Evolutionary conservation across 371 early-diverging fungal species (phyloP).

Genomic region (Chytridiales sp.): DNA sequence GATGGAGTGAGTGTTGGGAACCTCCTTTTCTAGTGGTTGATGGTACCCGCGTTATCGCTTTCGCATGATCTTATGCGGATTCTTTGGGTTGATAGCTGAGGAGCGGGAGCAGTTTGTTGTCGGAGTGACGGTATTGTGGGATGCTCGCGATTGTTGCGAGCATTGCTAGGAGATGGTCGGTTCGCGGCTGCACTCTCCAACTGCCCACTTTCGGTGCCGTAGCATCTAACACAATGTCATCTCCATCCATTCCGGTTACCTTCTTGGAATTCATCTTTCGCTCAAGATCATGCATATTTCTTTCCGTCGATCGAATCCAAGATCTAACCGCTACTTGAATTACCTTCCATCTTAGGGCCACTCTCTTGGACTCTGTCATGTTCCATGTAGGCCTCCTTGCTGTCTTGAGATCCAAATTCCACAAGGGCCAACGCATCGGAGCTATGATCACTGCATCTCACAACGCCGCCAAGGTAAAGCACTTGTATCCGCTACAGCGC

Average conservation of each 20-base stretch:
- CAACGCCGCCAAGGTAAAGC: slow-evolving; percentile 83
- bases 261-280: too few species aligned
- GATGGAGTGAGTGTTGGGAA: slow-evolving; percentile 49
- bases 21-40: slow-evolving; percentile 11
- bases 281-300: too few species aligned
- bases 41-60: neutral
- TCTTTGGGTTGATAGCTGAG: too few species aligned
- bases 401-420: slow-evolving; percentile 83
- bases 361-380: slow-evolving; percentile 72
- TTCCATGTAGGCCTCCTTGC: slow-evolving; percentile 94
- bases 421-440: slow-evolving; percentile 89
- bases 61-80: too few species aligned
- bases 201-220: neutral
- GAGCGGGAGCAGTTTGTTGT: too few species aligned
- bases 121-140: too few species aligned
- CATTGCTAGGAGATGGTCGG: too few species aligned
- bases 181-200: too few species aligned
- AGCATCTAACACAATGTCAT: too few species aligned
- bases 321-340: neutral
- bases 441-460: slow-evolving; percentile 99
- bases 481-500: neutral
- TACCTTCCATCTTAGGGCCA: slow-evolving; percentile 55
- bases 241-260: too few species aligned
- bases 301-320: neutral
- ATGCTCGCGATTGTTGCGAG: too few species aligned